Conservation (phyloP, 768 basidiomycete genomes). For the Fomitopsis serialis region DNA sequence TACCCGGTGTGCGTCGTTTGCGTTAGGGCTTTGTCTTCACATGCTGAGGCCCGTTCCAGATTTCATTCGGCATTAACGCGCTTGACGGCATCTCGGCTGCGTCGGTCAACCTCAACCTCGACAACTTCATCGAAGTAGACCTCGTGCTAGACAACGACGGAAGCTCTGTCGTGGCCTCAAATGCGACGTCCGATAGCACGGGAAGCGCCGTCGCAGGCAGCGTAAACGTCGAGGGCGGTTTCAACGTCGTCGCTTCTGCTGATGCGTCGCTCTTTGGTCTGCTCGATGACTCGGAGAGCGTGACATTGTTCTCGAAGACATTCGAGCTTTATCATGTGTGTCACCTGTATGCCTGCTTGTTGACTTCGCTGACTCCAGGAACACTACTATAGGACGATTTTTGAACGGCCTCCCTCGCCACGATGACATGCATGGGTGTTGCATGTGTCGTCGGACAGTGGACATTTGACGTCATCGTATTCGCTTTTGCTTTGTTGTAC, state of each 20-base stretch:
- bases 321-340: constrained; percentile 21
- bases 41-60: background rate
- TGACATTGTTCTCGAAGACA: constrained; percentile 16
- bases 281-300: constrained; percentile 13
- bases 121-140: constrained; percentile 22
- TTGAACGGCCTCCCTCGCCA: no score
- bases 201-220: constrained; percentile 12
- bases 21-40: background rate
- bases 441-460: no score
- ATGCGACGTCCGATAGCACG: constrained; percentile 7
- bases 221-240: constrained; percentile 16
- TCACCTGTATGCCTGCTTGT: no score
- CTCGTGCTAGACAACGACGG: constrained; percentile 18
- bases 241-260: constrained; percentile 16
- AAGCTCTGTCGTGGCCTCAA: background rate
- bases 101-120: constrained; percentile 36
- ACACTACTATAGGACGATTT: no score
- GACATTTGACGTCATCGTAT: no score
- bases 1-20: constrained; percentile 27
- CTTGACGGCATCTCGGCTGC: constrained; percentile 32
- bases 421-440: no score
- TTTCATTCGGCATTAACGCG: constrained; percentile 41
- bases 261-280: constrained; percentile 18
- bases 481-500: no score
- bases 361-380: no score